These are phyloP conservation scores for Starmerella geochares DNA, from an alignment of 805 yeast species.

Conservation along the genomic window DNA sequence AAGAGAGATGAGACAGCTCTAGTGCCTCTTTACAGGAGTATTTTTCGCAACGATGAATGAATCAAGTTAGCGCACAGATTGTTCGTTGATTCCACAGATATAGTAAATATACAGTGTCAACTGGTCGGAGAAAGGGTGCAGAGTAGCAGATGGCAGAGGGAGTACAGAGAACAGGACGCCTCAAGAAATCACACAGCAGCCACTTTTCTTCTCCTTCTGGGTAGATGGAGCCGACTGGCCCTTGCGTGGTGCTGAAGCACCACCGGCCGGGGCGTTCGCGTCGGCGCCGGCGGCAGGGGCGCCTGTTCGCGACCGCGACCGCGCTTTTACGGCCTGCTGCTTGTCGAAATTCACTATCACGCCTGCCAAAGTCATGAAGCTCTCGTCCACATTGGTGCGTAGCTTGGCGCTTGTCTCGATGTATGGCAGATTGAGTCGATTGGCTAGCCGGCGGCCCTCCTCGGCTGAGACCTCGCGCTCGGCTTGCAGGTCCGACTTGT, in stretches of 20 bases:
- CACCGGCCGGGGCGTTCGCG: background rate
- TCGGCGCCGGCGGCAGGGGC: constrained; percentile 5
- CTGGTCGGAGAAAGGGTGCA: background rate
- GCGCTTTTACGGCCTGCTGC: constrained; percentile 17
- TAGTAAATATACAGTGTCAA: background rate
- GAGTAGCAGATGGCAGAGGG: background rate
- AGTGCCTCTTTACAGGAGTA: background rate
- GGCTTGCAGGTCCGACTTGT: constrained; percentile 68
- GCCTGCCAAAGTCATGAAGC: constrained; percentile 47
- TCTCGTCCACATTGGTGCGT: constrained; percentile 78
- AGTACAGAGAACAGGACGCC: too few relatives aligned
- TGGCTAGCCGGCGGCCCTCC: constrained; percentile 73
- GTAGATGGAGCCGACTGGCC: constrained; percentile 7
- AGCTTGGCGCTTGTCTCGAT: constrained; percentile 91
- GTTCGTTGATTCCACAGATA: too few relatives aligned
- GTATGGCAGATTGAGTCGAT: constrained; percentile 51
- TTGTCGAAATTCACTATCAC: constrained; percentile 26
- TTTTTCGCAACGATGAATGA: too few relatives aligned
- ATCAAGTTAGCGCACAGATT: too few relatives aligned
- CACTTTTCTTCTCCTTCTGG: constrained; percentile 10
- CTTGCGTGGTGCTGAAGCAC: constrained; percentile 2
- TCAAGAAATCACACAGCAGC: constrained; percentile 18
- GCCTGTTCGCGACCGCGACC: constrained; percentile 12
- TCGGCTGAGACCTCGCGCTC: constrained; percentile 72
- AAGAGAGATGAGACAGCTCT: background rate